These are phyloP conservation scores for Corylus avellana DNA, from an alignment of 306 rosid genomes.

Conservation along the genomic window DNA sequence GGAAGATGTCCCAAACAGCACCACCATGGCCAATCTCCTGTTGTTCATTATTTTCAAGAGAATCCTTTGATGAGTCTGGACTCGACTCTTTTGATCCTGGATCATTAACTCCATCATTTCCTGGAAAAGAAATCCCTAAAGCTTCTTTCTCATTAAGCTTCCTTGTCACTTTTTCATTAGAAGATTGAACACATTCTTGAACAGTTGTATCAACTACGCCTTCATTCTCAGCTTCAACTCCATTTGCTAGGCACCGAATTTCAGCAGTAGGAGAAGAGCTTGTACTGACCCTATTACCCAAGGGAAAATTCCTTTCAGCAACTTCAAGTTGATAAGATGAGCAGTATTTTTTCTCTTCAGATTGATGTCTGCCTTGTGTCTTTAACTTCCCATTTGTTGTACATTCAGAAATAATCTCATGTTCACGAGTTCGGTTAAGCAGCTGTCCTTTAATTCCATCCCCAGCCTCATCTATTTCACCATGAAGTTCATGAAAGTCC, in stretches of 20 bases:
- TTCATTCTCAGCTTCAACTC: background rate
- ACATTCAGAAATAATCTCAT: conserved; percentile 28
- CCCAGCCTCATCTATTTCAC: conserved; percentile 26
- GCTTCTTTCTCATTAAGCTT: conserved; percentile 17
- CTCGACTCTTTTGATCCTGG: conserved; percentile 32
- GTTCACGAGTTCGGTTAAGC: conserved; percentile 5
- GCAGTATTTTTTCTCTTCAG: no score
- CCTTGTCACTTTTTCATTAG: conserved; percentile 17
- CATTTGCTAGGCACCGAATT: background rate
- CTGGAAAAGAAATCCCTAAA: conserved; percentile 23
- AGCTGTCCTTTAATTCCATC: background rate
- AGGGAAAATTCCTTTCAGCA: no score
- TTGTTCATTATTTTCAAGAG: conserved; percentile 22
- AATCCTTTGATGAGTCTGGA: conserved; percentile 25
- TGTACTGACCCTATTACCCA: conserved; percentile 12
- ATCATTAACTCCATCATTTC: conserved; percentile 20
- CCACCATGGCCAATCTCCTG: conserved; percentile 34
- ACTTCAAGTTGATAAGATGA: no score
- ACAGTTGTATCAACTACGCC: background rate
- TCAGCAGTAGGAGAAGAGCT: background rate
- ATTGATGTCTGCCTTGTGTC: no score
- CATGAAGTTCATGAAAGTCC: background rate
- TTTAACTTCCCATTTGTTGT: conserved; percentile 14
- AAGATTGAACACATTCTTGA: conserved; percentile 20
- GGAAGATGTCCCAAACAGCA: conserved; percentile 82